Evolutionary conservation across 1,284 basidiomycete species (phyloP).

Genomic region (Apiotrichum sp.): DNA sequence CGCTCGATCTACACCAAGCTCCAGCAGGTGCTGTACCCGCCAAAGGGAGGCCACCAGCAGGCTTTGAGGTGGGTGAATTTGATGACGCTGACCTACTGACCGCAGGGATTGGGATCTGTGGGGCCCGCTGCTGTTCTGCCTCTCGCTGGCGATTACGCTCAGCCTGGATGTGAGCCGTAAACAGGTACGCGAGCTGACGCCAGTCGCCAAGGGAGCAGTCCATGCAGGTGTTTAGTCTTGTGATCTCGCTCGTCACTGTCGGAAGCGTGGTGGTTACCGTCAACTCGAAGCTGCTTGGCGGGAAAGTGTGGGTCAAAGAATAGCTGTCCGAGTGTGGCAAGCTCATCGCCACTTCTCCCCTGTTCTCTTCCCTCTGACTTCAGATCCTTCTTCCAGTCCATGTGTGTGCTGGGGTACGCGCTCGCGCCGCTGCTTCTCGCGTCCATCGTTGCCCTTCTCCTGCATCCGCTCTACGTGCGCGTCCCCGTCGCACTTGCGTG

Average conservation of each 20-base stretch:
- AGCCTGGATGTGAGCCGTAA: constrained; percentile 66
- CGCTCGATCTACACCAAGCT: constrained; percentile 85
- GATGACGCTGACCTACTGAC: constrained; percentile 6
- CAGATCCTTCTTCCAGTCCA: constrained; percentile 90
- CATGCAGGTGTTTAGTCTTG: constrained; percentile 81
- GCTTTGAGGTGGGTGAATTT: constrained; percentile 58
- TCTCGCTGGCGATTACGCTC: constrained; percentile 76
- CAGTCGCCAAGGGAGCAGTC: constrained; percentile 78
- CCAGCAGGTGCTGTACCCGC: constrained; percentile 84
- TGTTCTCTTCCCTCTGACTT: no score
- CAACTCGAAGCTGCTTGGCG: constrained; percentile 92
- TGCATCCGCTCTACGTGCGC: constrained; percentile 76
- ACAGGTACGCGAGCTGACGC: constrained; percentile 4
- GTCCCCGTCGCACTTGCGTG: constrained; percentile 73
- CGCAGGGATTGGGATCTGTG: constrained; percentile 90
- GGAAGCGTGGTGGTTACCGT: constrained; percentile 84
- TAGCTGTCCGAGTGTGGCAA: not conserved
- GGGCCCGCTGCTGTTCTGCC: constrained; percentile 83
- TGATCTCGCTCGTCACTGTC: constrained; percentile 81
- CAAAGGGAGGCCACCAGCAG: constrained; percentile 64
- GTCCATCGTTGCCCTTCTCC: constrained; percentile 76
- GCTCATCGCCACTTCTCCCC: no score
- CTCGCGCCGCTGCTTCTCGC: constrained; percentile 83
- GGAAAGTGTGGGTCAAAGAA: constrained; percentile 71
- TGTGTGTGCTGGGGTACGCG: constrained; percentile 86